Evolutionary conservation across 768 basidiomycete genomes (phyloP).

Genomic region (Trametes villosa): DNA sequence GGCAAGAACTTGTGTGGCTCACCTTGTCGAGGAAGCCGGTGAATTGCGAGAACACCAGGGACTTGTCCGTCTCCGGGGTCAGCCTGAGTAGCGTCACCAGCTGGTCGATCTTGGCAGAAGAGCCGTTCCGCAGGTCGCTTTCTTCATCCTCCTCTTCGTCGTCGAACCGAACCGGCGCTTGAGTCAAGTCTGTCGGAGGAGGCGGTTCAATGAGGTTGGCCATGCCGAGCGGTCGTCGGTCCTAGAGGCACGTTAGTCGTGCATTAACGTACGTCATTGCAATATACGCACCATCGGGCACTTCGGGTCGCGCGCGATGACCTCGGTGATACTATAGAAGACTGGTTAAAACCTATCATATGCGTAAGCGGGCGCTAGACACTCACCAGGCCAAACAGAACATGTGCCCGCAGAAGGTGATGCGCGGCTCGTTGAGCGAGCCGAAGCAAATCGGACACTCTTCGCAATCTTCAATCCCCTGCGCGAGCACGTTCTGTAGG

Average conservation of each 20-base stretch:
- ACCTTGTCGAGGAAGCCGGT: constrained; percentile 86
- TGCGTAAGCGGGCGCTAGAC: not conserved
- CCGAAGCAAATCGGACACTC: constrained; percentile 82
- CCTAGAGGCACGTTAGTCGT: constrained; percentile 44
- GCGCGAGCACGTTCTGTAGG: constrained; percentile 60
- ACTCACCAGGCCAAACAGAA: constrained; percentile 74
- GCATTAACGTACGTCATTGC: not conserved
- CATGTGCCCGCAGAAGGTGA: constrained; percentile 72
- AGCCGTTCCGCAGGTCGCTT: constrained; percentile 48
- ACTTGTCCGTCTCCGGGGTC: constrained; percentile 73
- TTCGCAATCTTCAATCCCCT: constrained; percentile 78
- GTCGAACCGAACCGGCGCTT: constrained; percentile 47
- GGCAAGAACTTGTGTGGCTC: not conserved
- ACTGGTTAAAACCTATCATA: too few species aligned
- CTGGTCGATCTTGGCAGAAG: constrained; percentile 88
- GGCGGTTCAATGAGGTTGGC: constrained; percentile 64
- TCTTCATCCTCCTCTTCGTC: constrained; percentile 47
- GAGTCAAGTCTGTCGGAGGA: constrained; percentile 71
- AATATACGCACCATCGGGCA: constrained; percentile 71
- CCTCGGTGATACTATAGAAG: constrained; percentile 64
- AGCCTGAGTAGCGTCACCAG: constrained; percentile 72
- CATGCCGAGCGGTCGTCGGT: constrained; percentile 64
- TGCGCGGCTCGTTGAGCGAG: constrained; percentile 63
- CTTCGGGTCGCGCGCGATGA: constrained; percentile 69
- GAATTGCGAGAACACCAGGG: constrained; percentile 89